Percentiles rank a stretch among this genome's conserved stretches.
These are phyloP conservation scores for Ilex paraguariensis DNA, from an alignment of 305 asterid species.

Conservation along the genomic window DNA sequence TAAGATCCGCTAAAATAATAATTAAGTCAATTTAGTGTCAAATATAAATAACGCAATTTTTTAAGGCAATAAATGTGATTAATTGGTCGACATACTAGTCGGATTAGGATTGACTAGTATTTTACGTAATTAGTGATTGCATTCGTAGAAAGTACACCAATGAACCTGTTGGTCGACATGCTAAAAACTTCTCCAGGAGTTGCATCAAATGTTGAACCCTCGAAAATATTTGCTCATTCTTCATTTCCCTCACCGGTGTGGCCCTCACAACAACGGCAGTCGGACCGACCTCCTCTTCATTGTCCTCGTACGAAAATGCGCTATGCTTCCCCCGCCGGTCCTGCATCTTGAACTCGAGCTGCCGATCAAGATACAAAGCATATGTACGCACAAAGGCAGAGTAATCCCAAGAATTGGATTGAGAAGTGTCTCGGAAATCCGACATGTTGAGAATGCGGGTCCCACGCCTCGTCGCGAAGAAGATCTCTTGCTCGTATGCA, in stretches of 20 bases:
- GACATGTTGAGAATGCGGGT: constrained; percentile 92
- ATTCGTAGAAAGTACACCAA: neutral
- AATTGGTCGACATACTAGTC: too few relatives aligned
- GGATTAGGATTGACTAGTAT: too few relatives aligned
- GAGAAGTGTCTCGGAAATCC: constrained; percentile 66
- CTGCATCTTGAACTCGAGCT: constrained; percentile 74
- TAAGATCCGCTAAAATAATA: too few relatives aligned
- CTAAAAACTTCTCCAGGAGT: constrained; percentile 73
- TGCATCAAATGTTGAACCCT: constrained; percentile 69
- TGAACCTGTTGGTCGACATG: constrained; percentile 83
- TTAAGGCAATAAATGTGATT: too few relatives aligned
- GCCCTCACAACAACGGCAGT: constrained; percentile 33
- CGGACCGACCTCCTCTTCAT: constrained; percentile 32
- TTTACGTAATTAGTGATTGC: too few relatives aligned
- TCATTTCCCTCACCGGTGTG: constrained; percentile 62
- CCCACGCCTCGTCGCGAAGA: constrained; percentile 87
- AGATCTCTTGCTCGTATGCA: constrained; percentile 77
- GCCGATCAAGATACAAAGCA: constrained; percentile 73
- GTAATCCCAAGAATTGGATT: constrained; percentile 73
- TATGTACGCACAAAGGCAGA: constrained; percentile 82
- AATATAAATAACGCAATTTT: too few relatives aligned
- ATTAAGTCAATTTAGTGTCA: too few relatives aligned
- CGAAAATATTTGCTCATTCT: constrained; percentile 44
- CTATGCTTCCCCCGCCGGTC: constrained; percentile 51
- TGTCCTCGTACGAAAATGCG: constrained; percentile 28